These are phyloP conservation scores for Solanum gandarillasii DNA, from an alignment of 257 asterid species.

Conservation along the genomic window DNA sequence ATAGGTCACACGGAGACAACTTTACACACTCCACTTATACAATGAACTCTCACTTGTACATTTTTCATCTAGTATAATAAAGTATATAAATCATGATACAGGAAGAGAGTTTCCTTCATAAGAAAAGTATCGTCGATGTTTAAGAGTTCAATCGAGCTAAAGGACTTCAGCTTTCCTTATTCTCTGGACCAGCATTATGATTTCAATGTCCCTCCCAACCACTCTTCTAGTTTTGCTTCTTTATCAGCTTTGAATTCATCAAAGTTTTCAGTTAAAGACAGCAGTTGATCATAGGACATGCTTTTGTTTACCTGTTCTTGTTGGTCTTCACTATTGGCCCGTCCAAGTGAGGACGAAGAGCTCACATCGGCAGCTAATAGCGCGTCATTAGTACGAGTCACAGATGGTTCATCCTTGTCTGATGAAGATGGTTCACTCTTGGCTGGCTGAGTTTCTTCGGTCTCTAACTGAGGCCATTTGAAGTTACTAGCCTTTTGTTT, in stretches of 20 bases:
- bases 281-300: conserved; percentile 26
- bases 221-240: conserved; percentile 73
- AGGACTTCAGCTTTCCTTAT: neutral
- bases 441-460: conserved; percentile 14
- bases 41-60: neutral
- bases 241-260: conserved; percentile 71
- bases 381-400: conserved; percentile 7
- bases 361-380: conserved; percentile 11
- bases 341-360: conserved; percentile 11
- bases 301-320: conserved; percentile 36
- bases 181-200: neutral
- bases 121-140: neutral
- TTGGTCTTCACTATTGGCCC: conserved; percentile 31
- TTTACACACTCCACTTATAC: neutral
- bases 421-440: conserved; percentile 12
- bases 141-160: neutral
- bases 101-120: neutral
- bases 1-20: neutral
- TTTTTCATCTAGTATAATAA: neutral
- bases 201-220: conserved; percentile 45
- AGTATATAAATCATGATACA: neutral
- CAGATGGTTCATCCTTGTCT: conserved; percentile 16
- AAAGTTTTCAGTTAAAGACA: conserved; percentile 33
- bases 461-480: conserved; percentile 38
- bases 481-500: conserved; percentile 51